phyloP scores from a whole-genome alignment of 345 rosid species.

The Stellera chamaejasme region DNA sequence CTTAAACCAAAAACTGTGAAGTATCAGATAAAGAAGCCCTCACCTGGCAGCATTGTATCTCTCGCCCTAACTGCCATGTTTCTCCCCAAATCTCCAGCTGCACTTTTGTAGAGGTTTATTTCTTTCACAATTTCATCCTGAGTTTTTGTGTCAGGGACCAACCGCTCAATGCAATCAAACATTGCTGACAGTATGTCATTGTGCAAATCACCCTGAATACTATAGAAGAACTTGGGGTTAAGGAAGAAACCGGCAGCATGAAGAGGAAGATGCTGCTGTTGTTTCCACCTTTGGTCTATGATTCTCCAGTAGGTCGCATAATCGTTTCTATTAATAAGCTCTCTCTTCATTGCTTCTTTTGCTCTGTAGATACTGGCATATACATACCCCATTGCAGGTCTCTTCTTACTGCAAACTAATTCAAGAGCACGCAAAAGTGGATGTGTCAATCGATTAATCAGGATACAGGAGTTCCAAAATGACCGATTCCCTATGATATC shows the following conservation, averaged over 20 bases:
- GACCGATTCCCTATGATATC: constrained; percentile 52
- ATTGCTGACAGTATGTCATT: constrained; percentile 48
- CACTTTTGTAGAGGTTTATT: constrained; percentile 51
- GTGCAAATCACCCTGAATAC: constrained; percentile 48
- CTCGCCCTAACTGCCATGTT: constrained; percentile 79
- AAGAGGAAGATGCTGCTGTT: constrained; percentile 55
- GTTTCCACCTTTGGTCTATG: constrained; percentile 68
- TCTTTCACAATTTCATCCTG: constrained; percentile 72
- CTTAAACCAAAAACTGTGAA: neutral
- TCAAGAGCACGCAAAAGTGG: constrained; percentile 51
- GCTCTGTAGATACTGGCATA: constrained; percentile 67
- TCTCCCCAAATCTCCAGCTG: constrained; percentile 76
- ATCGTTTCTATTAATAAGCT: constrained; percentile 50
- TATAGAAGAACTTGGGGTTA: constrained; percentile 77
- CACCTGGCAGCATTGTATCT: constrained; percentile 68
- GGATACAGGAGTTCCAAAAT: constrained; percentile 62
- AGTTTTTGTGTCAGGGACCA: constrained; percentile 52
- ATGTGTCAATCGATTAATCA: constrained; percentile 38
- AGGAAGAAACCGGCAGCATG: constrained; percentile 82
- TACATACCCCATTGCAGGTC: constrained; percentile 76
- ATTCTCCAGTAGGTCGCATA: constrained; percentile 66
- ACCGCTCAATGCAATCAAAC: constrained; percentile 75
- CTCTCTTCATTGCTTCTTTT: constrained; percentile 67
- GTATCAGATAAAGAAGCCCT: neutral
- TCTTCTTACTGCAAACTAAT: constrained; percentile 45